phyloP scores from a whole-genome alignment of 2,329 filamentous ascomycete species.

The Aspergillus hiratsukae region DNA sequence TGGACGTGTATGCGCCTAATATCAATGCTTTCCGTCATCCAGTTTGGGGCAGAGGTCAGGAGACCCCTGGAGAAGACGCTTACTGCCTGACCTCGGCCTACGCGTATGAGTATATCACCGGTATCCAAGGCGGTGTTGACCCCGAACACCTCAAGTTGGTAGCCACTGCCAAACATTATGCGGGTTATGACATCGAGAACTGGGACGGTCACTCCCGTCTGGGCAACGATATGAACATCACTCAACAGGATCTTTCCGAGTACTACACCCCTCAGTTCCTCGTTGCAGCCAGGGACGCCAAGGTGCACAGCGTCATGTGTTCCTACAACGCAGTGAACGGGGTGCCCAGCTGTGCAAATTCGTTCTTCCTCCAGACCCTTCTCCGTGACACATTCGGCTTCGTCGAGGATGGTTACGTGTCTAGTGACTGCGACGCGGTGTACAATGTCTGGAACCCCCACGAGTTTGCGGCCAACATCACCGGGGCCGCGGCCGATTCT shows the following conservation, averaged over 20 bases:
- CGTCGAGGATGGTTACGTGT: slow-evolving; percentile 57
- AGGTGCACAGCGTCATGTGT: slow-evolving; percentile 57
- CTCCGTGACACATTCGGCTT: slow-evolving; percentile 64
- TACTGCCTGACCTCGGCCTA: slow-evolving; percentile 47
- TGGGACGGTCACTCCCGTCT: slow-evolving; percentile 43
- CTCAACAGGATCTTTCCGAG: slow-evolving; percentile 60
- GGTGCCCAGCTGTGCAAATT: slow-evolving; percentile 59
- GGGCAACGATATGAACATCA: slow-evolving; percentile 53
- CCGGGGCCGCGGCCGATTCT: slow-evolving; percentile 45
- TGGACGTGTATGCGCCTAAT: slow-evolving; percentile 52
- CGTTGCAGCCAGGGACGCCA: slow-evolving; percentile 56
- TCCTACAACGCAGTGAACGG: slow-evolving; percentile 64
- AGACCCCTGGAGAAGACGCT: slow-evolving; percentile 58
- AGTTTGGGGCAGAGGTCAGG: slow-evolving; percentile 60
- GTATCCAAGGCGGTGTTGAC: slow-evolving; percentile 48
- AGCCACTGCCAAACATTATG: slow-evolving; percentile 57
- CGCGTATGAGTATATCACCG: slow-evolving; percentile 50
- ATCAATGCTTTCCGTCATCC: slow-evolving; percentile 63
- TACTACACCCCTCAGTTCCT: slow-evolving; percentile 66
- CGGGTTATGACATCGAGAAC: slow-evolving; percentile 54
- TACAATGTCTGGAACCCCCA: slow-evolving; percentile 56
- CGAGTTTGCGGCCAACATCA: slow-evolving; percentile 42
- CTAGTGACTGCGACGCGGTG: slow-evolving; percentile 62
- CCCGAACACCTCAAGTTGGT: slow-evolving; percentile 40
- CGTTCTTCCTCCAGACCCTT: slow-evolving; percentile 59